Conservation (phyloP, 257 asterid species). For the Petunia secreta region DNA sequence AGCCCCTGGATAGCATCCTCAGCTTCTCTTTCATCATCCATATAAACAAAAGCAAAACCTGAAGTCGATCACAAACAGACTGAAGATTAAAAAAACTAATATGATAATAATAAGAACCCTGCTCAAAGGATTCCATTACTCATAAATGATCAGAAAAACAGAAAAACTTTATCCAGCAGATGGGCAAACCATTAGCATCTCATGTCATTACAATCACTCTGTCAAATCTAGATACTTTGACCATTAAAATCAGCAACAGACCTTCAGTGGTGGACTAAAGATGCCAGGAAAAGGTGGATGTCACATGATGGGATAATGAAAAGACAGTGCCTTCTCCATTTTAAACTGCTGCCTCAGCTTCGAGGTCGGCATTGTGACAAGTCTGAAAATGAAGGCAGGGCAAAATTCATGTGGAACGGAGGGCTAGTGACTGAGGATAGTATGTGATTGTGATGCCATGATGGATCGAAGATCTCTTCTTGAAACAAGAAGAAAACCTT, state of each 20-base stretch:
- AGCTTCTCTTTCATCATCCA: constrained; percentile 90
- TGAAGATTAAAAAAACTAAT: constrained; percentile 8
- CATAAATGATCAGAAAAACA: neutral
- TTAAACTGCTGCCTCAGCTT: constrained; percentile 65
- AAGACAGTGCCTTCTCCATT: constrained; percentile 59
- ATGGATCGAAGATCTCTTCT: constrained; percentile 64
- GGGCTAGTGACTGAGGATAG: constrained; percentile 58
- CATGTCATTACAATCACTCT: constrained; percentile 45
- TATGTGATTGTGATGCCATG: constrained; percentile 65
- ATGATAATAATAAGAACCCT: constrained; percentile 22
- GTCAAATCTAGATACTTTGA: constrained; percentile 48
- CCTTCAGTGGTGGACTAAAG: constrained; percentile 63
- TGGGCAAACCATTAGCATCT: constrained; percentile 39
- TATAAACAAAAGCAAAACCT: constrained; percentile 69
- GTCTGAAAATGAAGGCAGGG: constrained; percentile 61
- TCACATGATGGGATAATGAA: constrained; percentile 52
- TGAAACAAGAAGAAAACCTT: constrained; percentile 54
- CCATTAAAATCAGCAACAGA: constrained; percentile 64
- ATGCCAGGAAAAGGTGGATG: constrained; percentile 69
- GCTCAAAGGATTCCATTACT: constrained; percentile 25
- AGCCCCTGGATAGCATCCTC: constrained; percentile 83
- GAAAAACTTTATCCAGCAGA: constrained; percentile 29
- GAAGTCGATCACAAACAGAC: neutral
- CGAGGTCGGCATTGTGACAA: constrained; percentile 54
- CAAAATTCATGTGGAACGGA: constrained; percentile 59